Evolutionary conservation across 2,329 filamentous ascomycete species (phyloP), one percentile per base, ranked within the genome.

Genomic region (Sporothrix inflata): DNA sequence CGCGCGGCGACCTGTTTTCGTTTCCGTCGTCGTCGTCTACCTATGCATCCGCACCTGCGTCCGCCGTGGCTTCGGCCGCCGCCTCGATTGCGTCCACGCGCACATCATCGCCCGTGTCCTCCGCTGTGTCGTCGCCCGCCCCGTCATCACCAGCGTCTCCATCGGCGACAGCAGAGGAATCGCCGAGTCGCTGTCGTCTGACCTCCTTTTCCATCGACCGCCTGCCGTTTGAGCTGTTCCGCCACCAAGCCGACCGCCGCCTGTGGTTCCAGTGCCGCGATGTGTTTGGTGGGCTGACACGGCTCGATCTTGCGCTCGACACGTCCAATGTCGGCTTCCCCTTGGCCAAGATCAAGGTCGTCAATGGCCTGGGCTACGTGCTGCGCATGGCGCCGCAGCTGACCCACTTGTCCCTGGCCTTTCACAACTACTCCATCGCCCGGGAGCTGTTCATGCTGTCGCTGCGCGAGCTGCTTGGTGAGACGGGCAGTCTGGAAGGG

Each of bases 281-380:
- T 68, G 79, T 82, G 24, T 83, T 85, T 72, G 77, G 78, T n/a
- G 79, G 76, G 71, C 78, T 85, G n/a, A 77, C 80, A 0, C 79
- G 76, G 24, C 82, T 85, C 27, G 77, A 81, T 74, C 76, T 84
- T 14, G 80, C 80, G 9, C 74, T 85, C 61, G 83, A 85, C 75
- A 79, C 81, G 1, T 82, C 82, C 8, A 77, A 77, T 16, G 75
- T 81, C 16, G 76, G 79, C 38, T 78, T 83, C 3, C 83, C 83
- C 2, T 75, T 77, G 12, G 78, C 81, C 9, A 78, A 79, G 63
- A 79, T 82, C 74, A 79, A 81, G 74, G 80, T 83, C 69, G 77
- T 84, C 73, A 84, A 83, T 75, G 83, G 82, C 4, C 79, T 85
- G 16, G 83, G 82, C 69, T 80, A 80, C 70, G 78, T 84, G 24